Percentiles rank a stretch among this genome's conserved stretches.
phyloP scores from a whole-genome alignment of 768 basidiomycete genomes.

The Lactarius akahatsu region DNA sequence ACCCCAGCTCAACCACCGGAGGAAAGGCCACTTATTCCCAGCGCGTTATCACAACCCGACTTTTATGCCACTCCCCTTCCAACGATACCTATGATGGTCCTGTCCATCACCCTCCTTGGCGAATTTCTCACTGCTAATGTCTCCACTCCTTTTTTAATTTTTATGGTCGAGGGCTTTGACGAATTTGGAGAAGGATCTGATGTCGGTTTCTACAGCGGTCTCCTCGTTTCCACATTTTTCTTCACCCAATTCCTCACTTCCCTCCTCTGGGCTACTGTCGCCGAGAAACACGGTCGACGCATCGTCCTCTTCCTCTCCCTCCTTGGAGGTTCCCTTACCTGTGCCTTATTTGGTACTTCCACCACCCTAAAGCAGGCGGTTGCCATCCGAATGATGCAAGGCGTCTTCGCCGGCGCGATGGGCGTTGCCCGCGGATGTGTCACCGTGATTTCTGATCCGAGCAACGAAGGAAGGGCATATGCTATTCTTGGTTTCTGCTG shows the following conservation, averaged over 20 bases:
- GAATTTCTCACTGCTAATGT: conserved; percentile 95
- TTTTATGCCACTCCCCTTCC: conserved; percentile 80
- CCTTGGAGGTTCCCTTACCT: conserved; percentile 79
- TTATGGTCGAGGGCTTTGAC: conserved; percentile 91
- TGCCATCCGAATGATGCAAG: conserved; percentile 83
- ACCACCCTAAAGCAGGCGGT: conserved; percentile 78
- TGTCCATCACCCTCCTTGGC: conserved; percentile 92
- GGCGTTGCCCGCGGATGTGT: conserved; percentile 92
- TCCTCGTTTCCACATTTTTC: conserved; percentile 85
- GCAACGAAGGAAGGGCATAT: conserved; percentile 93
- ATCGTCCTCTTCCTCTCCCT: conserved; percentile 82
- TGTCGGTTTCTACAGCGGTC: conserved; percentile 86
- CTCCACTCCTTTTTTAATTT: conserved; percentile 86
- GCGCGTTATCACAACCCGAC: conserved; percentile 64
- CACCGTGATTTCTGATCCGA: conserved; percentile 81
- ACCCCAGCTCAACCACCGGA: conserved; percentile 17
- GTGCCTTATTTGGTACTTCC: conserved; percentile 74
- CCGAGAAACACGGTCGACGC: conserved; percentile 86
- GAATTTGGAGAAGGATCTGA: conserved; percentile 76
- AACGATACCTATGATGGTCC: conserved; percentile 81
- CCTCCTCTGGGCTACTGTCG: conserved; percentile 94
- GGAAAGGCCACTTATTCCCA: conserved; percentile 66
- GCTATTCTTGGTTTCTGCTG: conserved; percentile 93
- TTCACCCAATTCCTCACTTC: conserved; percentile 95
- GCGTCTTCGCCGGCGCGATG: conserved; percentile 89